Percentiles rank a stretch among this genome's conserved stretches.
phyloP scores from a whole-genome alignment of 352 stramenopile genomes.

The Pythium plurisporium region DNA sequence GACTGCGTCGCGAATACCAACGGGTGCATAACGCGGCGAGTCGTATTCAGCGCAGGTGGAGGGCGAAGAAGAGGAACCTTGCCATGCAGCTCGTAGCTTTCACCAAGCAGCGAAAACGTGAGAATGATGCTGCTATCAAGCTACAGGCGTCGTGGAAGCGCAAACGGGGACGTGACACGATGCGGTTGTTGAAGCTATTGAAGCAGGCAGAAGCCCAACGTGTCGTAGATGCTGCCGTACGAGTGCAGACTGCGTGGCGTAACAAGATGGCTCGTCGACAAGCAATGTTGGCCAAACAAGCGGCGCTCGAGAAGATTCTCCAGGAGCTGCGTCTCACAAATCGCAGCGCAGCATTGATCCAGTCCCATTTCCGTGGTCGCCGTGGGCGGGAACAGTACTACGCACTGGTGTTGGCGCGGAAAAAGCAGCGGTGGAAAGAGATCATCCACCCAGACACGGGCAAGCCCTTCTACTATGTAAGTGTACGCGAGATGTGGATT shows the following conservation, averaged over 20 bases:
- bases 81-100: conserved; percentile 38
- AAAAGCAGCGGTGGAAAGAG: conserved; percentile 90
- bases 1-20: conserved; percentile 22
- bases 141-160: conserved; percentile 61
- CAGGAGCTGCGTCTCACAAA: conserved; percentile 54
- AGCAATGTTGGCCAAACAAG: conserved; percentile 27
- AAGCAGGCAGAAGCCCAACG: conserved; percentile 35
- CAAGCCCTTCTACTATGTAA: conserved; percentile 88
- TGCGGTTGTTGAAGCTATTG: conserved; percentile 36
- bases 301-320: conserved; percentile 35
- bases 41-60: conserved; percentile 53
- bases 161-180: conserved; percentile 37
- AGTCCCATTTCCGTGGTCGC: conserved; percentile 67
- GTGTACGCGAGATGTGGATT: conserved; percentile 11
- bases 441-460: conserved; percentile 76
- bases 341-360: conserved; percentile 68
- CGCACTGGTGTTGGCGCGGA: conserved; percentile 40
- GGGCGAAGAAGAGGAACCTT: conserved; percentile 36
- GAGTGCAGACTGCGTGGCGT: conserved; percentile 50
- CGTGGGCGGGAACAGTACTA: conserved; percentile 60
- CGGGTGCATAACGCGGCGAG: conserved; percentile 31
- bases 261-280: conserved; percentile 29
- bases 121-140: conserved; percentile 42
- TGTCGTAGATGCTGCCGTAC: conserved; percentile 28
- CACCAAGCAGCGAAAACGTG: conserved; percentile 25